Evolutionary conservation across 1,139 yeast genomes (phyloP).

Genomic region (Suhomyces anneliseae): DNA sequence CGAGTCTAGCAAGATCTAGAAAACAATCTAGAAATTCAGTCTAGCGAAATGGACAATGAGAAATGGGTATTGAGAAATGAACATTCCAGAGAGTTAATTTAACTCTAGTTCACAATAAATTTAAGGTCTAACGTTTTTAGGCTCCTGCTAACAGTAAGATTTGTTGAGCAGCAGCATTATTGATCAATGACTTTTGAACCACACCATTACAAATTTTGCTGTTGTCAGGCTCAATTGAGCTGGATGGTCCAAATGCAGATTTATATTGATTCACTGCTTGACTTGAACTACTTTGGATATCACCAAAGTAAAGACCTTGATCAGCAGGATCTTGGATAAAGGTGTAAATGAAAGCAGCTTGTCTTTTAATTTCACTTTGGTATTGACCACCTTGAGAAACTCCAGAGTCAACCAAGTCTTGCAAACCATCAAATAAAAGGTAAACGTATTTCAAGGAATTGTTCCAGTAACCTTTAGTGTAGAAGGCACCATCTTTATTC

Average conservation of each 20-base stretch:
- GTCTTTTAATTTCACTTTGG: constrained; percentile 17
- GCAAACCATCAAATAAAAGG: constrained; percentile 15
- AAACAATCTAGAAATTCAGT: not conserved
- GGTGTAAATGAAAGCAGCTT: constrained; percentile 23
- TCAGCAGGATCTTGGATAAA: constrained; percentile 27
- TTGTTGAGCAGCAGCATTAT: constrained; percentile 19
- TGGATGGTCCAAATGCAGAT: constrained; percentile 11
- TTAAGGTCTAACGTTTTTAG: not conserved
- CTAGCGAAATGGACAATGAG: not conserved
- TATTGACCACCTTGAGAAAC: constrained; percentile 13
- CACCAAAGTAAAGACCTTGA: constrained; percentile 16
- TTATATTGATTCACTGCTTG: constrained; percentile 5
- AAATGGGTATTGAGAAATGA: not conserved
- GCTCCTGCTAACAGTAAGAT: constrained; percentile 9
- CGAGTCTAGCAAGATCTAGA: not conserved
- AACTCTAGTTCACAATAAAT: not conserved
- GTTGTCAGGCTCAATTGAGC: not conserved
- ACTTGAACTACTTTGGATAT: constrained; percentile 14
- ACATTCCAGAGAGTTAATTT: not conserved
- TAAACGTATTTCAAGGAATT: constrained; percentile 14
- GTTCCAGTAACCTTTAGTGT: constrained; percentile 16
- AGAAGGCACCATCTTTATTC: constrained; percentile 15
- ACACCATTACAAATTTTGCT: constrained; percentile 2
- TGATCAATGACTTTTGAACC: constrained; percentile 13
- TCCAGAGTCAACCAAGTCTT: constrained; percentile 14